Percentiles rank a stretch among this genome's conserved stretches.
These are phyloP conservation scores for Gossypium laxum DNA, from an alignment of 441 rosid species.

Conservation along the genomic window DNA sequence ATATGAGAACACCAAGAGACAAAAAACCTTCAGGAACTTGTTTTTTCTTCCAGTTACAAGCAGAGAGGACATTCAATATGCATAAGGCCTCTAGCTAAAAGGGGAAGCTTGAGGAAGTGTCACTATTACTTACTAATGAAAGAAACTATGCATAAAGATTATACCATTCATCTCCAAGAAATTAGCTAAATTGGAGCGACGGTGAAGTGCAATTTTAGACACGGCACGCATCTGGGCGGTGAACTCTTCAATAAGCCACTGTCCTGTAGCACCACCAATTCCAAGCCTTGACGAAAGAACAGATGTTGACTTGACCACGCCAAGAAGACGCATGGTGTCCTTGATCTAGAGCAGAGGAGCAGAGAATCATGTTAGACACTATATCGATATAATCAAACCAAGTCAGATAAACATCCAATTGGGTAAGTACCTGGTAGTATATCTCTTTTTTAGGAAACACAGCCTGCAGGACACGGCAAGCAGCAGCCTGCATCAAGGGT, in stretches of 20 bases:
- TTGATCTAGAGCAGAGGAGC: slow-evolving; percentile 49
- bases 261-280: slow-evolving; percentile 61
- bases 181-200: slow-evolving; percentile 67
- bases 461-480: slow-evolving; percentile 82
- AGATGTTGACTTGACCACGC: slow-evolving; percentile 84
- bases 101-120: not conserved
- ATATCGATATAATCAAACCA: not conserved
- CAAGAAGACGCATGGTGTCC: slow-evolving; percentile 92
- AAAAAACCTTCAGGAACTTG: not conserved
- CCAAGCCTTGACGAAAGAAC: slow-evolving; percentile 74
- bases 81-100: not conserved
- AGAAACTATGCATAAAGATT: not conserved
- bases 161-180: slow-evolving; percentile 81
- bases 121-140: not conserved
- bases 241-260: slow-evolving; percentile 91
- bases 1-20: not conserved
- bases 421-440: slow-evolving; percentile 66
- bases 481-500: slow-evolving; percentile 82
- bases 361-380: slow-evolving; percentile 20
- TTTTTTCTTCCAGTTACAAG: not conserved
- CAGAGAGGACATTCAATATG: not conserved
- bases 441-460: slow-evolving; percentile 71
- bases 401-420: slow-evolving; percentile 2
- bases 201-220: slow-evolving; percentile 94
- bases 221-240: slow-evolving; percentile 98